Base-by-base conservation (phyloP, 768 basidiomycete genomes). In the Macrolepiota fuliginosa region DNA sequence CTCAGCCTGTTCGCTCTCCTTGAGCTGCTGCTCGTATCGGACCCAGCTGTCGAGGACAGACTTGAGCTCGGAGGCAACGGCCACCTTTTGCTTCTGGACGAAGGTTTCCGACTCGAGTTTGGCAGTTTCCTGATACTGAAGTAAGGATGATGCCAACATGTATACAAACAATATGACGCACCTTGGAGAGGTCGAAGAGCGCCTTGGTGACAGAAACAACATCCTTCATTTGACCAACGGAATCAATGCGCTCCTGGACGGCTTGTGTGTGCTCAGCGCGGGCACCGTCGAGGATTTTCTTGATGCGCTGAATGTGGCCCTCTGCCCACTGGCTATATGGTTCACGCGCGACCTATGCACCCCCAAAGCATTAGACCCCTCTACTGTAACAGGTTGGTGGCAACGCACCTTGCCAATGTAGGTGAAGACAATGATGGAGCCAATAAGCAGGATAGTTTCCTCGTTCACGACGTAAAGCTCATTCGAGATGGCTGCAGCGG, bases 401-500 rank as follows among this genome's bases (percentile, higher is more conserved):
- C 17, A 46, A 75, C 83, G 62, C 73, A 89, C 91, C 84, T 88
- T 90, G 69, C 84, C 93, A 68, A 96, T 81, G 73, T 89, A 91
- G 50, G 86, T 83, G 66, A 93, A 84, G 69, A 97, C 86, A 63
- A 96, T 88, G 65, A 90, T 78, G 67, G 91, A 92, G 24, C 92
- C 95, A 40, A 89, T 81, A 37, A 92, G 86, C 50, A 98, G 82
- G 65, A 98, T 89, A 24, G 92, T 88, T 81, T 98, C 97, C 76
- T 98, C 96, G 74, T 97, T 97, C 70, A 96, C 86, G 63, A 99
- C 96, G 71, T 98, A 98, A 54, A 98, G 87, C 77, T 99, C 96
- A 72, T 94, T 91, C 13, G 94, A 96, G 77, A 98, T 95, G 71
- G 95, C 96, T 5, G 94, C 85, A 15, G 96, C 96, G 59, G 89